These are phyloP conservation scores for Lagenidium giganteum DNA, from an alignment of 352 stramenopile genomes.

Conservation along the genomic window DNA sequence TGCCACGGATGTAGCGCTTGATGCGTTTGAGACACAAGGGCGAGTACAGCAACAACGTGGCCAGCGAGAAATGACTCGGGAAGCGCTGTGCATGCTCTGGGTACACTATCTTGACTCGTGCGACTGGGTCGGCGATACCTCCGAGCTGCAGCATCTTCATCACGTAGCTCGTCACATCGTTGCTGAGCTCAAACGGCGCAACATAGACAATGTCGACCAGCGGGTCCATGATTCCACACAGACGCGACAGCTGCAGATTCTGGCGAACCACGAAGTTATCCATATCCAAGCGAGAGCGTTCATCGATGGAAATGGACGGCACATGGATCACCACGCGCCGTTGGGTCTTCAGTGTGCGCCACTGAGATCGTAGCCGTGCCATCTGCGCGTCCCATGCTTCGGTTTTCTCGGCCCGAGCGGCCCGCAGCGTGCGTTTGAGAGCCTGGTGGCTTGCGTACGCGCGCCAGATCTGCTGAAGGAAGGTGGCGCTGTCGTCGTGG, in stretches of 20 bases:
- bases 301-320: constrained; percentile 60
- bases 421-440: constrained; percentile 29
- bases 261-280: constrained; percentile 59
- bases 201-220: constrained; percentile 84
- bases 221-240: constrained; percentile 54
- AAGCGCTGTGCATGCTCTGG: constrained; percentile 75
- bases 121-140: constrained; percentile 36
- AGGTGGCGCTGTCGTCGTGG: constrained; percentile 25
- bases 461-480: constrained; percentile 49
- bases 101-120: constrained; percentile 64
- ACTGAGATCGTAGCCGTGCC: constrained; percentile 33
- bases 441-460: constrained; percentile 29
- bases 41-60: constrained; percentile 74
- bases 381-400: constrained; percentile 37
- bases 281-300: constrained; percentile 43
- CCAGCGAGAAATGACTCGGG: constrained; percentile 67
- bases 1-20: constrained; percentile 33
- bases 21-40: constrained; percentile 63
- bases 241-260: constrained; percentile 65
- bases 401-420: constrained; percentile 26
- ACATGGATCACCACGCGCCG: constrained; percentile 66
- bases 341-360: constrained; percentile 31
- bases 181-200: constrained; percentile 57
- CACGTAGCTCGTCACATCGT: constrained; percentile 68
- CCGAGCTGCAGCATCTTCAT: constrained; percentile 76